Base-by-base conservation (phyloP, 352 stramenopile species). In the Phytophthora europaea region DNA sequence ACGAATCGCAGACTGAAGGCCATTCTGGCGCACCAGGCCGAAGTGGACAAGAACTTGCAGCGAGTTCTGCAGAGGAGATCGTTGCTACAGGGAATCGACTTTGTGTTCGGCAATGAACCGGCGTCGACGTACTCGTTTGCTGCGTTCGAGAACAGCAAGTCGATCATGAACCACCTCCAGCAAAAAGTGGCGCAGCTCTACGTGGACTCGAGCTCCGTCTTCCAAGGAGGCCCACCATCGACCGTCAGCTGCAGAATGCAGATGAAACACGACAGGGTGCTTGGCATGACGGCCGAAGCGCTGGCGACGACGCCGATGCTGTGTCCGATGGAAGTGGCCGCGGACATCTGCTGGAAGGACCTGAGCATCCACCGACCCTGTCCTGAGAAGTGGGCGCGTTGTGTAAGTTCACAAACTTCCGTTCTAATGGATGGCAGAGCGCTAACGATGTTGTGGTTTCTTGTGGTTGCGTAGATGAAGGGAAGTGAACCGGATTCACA, bases 351-450 rank as follows among this genome's bases (percentile, higher is more conserved):
- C 16, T 80, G 73, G 73, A 66, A 59, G 22, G 53, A 76, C 34
- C 50, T 76, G 60, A 80, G 52, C 22, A 65, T 67, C 15, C 52
- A 69, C 54, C 67, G 63, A 12, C 59, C 72, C 9, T 74, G 71
- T 43, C 68, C 73, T 4, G 73, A 77, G 26, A 80, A 77, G 20
- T 74, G 63, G 63, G 56, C 38, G 6, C 59, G 48, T 26, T 71
- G 60, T 23, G 61, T 75, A 62, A 31, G 68, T 70, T 45, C 10
- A 18, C 13, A 38, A 12, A 22, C 18, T 40, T 53, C 10, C 15
- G 8, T 33, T 55, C 26, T 31, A 2, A n/a, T n/a, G 36, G 15
- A 22, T 10, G 9, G 15, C 34, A 2, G 8, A 5, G 50, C 33
- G 13, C 48, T 59, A 52, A 67, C 31, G 16, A 12, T 20, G 6